phyloP scores from a whole-genome alignment of 2,329 filamentous ascomycete genomes.

The Hirsutella thompsonii region DNA sequence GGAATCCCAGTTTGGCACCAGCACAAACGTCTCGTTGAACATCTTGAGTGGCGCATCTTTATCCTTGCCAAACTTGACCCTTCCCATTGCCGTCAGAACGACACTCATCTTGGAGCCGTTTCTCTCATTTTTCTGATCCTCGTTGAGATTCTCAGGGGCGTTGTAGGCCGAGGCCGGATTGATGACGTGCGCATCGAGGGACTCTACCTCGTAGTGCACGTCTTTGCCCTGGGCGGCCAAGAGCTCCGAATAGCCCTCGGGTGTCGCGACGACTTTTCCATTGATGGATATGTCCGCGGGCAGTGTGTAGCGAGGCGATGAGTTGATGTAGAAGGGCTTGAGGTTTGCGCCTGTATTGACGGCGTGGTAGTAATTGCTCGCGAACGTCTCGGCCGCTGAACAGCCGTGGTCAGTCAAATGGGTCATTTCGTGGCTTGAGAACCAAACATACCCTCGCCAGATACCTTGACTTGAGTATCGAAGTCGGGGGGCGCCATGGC shows the following conservation, averaged over 20 bases:
- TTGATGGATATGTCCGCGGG: conserved; percentile 67
- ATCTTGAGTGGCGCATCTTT: conserved; percentile 50
- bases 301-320: conserved; percentile 37
- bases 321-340: conserved; percentile 56
- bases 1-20: conserved; percentile 63
- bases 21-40: conserved; percentile 70
- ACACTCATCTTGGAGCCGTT: conserved; percentile 52
- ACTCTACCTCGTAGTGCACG: conserved; percentile 60
- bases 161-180: conserved; percentile 53
- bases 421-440: no score
- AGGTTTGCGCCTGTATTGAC: conserved; percentile 52
- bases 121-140: conserved; percentile 30
- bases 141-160: conserved; percentile 32
- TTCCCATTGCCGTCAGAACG: conserved; percentile 60
- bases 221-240: conserved; percentile 48
- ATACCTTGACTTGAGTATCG: conserved; percentile 30
- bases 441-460: conserved; percentile 28
- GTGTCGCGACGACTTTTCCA: conserved; percentile 52
- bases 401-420: conserved; percentile 8
- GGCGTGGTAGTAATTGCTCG: conserved; percentile 63
- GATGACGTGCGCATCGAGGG: conserved; percentile 65
- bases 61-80: conserved; percentile 53
- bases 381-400: conserved; percentile 57
- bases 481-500: conserved; percentile 23
- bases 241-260: conserved; percentile 52